Percentiles rank a stretch among this genome's conserved stretches.
Conservation (phyloP, 345 rosid genomes). For the Hibiscus trionum region DNA sequence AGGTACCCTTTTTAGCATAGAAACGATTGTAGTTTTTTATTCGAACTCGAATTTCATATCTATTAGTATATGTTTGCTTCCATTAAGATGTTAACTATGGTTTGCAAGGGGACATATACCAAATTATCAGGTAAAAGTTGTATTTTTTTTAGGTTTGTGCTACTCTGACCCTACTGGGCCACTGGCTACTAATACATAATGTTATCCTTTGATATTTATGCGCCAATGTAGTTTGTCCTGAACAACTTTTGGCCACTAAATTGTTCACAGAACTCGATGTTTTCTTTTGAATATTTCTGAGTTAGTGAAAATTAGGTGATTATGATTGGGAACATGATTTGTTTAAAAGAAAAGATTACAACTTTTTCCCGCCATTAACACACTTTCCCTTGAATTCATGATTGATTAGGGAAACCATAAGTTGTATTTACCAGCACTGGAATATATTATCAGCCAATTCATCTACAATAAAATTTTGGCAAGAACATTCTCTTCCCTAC, state of each 20-base stretch:
- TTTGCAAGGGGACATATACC: not conserved
- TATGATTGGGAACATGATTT: not conserved
- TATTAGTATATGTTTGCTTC: not conserved
- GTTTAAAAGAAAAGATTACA: not conserved
- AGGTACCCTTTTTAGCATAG: not conserved
- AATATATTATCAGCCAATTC: not conserved
- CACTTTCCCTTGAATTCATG: not conserved
- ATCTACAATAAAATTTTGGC: not conserved
- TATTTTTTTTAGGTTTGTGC: not conserved
- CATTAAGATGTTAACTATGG: not conserved
- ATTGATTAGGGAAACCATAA: not conserved
- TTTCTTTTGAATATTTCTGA: not conserved
- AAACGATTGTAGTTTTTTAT: no score
- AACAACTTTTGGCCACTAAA: not conserved
- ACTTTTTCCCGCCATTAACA: not conserved
- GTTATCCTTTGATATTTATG: not conserved
- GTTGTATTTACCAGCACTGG: not conserved
- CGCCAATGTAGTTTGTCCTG: not conserved
- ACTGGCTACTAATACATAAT: not conserved
- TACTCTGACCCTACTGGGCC: not conserved
- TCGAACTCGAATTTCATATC: not conserved
- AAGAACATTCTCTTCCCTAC: not conserved
- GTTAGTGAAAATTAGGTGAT: not conserved
- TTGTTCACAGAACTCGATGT: not conserved
- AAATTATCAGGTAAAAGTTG: not conserved